Evolutionary conservation across 2,329 filamentous ascomycete species (phyloP).

Genomic region (Aspergillus ruber): DNA sequence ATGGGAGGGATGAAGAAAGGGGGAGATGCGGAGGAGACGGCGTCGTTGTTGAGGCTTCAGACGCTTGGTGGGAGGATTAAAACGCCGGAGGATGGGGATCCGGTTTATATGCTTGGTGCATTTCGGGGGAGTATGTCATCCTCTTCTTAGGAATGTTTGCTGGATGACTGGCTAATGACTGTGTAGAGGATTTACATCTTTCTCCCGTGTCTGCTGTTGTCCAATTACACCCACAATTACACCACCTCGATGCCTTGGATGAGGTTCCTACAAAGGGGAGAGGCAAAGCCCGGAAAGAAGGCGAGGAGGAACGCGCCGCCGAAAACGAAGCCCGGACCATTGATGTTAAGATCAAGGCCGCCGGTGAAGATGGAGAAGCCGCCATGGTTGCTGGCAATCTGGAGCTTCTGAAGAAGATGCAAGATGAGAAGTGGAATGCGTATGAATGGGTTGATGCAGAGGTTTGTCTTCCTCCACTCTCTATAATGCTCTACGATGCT

Average conservation of each 20-base stretch:
- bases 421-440: conserved; percentile 46
- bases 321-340: conserved; percentile 63
- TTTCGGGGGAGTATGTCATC: conserved; percentile 66
- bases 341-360: conserved; percentile 76
- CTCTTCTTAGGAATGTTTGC: background rate
- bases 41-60: conserved; percentile 62
- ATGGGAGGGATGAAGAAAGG: conserved; percentile 26
- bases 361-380: conserved; percentile 58
- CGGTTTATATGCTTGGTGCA: conserved; percentile 81
- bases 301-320: conserved; percentile 40
- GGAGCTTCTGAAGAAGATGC: conserved; percentile 67
- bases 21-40: conserved; percentile 27
- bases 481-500: conserved; percentile 2
- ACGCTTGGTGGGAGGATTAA: conserved; percentile 78
- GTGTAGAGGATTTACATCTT: conserved; percentile 71
- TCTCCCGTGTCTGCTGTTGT: conserved; percentile 77
- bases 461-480: background rate
- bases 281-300: conserved; percentile 32
- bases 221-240: conserved; percentile 83
- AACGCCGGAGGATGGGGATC: conserved; percentile 61
- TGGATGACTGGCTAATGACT: conserved; percentile 4
- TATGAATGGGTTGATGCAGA: conserved; percentile 31
- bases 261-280: conserved; percentile 50
- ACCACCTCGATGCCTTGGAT: conserved; percentile 79
- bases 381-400: conserved; percentile 64